Evolutionary conservation across 1,139 yeast species (phyloP).

Genomic region (Debaryomyces psychrophilus): DNA sequence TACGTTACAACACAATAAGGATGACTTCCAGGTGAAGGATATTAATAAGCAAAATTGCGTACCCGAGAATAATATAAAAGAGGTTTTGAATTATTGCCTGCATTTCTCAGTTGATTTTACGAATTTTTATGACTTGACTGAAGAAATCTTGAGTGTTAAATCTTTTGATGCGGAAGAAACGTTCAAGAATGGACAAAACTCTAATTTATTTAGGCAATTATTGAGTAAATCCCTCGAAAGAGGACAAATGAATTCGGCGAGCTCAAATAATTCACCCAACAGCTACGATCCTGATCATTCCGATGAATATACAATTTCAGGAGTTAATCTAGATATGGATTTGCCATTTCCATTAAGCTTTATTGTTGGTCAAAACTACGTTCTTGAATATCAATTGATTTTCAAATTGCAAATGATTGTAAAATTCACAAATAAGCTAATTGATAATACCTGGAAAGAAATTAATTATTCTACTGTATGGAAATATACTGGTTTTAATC

Average conservation of each 20-base stretch:
- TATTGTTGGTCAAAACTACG: slow-evolving; percentile 67
- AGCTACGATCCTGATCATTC: slow-evolving; percentile 50
- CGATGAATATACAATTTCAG: slow-evolving; percentile 38
- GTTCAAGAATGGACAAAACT: slow-evolving; percentile 40
- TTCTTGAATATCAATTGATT: slow-evolving; percentile 78
- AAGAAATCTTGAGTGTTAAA: slow-evolving; percentile 63
- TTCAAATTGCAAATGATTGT: slow-evolving; percentile 72
- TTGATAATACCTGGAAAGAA: slow-evolving; percentile 75
- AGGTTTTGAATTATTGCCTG: slow-evolving; percentile 10
- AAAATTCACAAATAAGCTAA: slow-evolving; percentile 60
- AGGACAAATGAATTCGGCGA: slow-evolving; percentile 19
- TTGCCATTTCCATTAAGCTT: slow-evolving; percentile 88
- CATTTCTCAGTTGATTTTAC: slow-evolving; percentile 36
- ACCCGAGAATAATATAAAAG: slow-evolving; percentile 9
- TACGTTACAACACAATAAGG: slow-evolving; percentile 15
- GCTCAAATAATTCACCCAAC: slow-evolving; percentile 15
- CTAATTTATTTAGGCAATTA: slow-evolving; percentile 37
- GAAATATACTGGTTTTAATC: slow-evolving; percentile 52
- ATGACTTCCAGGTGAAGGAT: slow-evolving; percentile 8
- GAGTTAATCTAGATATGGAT: slow-evolving; percentile 63
- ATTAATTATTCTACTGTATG: slow-evolving; percentile 69
- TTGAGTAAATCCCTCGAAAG: slow-evolving; percentile 43
- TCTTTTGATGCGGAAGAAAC: slow-evolving; percentile 65
- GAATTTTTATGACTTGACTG: slow-evolving; percentile 60
- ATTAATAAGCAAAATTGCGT: slow-evolving; percentile 4